Evolutionary conservation across 805 yeast species (phyloP).

Genomic region (Candida montana): DNA sequence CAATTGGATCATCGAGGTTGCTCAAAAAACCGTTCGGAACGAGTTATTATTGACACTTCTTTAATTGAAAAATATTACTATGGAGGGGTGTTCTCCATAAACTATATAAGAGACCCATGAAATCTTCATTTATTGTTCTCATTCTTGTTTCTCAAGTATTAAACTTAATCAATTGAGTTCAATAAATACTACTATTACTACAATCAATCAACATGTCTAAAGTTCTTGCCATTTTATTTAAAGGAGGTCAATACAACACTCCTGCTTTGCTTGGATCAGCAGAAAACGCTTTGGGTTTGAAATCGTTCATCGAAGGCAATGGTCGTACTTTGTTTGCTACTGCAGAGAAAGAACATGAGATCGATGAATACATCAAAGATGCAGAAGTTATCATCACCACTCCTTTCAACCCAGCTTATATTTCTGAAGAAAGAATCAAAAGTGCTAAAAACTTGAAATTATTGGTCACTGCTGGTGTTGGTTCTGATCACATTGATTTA

Average conservation of each 20-base stretch:
- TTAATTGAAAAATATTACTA: not conserved
- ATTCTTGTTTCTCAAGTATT: too few relatives aligned
- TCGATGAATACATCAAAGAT: constrained; percentile 62
- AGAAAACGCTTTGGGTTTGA: constrained; percentile 72
- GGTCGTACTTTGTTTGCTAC: constrained; percentile 69
- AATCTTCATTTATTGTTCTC: too few relatives aligned
- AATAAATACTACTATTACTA: too few relatives aligned
- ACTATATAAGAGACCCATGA: too few relatives aligned
- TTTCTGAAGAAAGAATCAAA: constrained; percentile 59
- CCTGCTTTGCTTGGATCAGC: constrained; percentile 59
- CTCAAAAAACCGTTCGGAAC: not conserved
- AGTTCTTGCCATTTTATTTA: constrained; percentile 26
- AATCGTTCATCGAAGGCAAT: constrained; percentile 53
- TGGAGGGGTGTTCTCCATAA: not conserved
- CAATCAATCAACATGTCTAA: constrained; percentile 6
- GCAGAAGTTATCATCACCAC: constrained; percentile 77
- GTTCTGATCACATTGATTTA: constrained; percentile 76
- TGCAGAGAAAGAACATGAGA: constrained; percentile 58
- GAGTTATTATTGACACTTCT: not conserved
- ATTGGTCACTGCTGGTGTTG: constrained; percentile 78
- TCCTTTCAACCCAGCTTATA: constrained; percentile 79
- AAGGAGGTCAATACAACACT: constrained; percentile 27
- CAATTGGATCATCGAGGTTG: too few relatives aligned
- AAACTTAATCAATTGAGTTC: too few relatives aligned
- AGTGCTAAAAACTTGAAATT: constrained; percentile 68